Evolutionary conservation across 169 alveolate genomes (phyloP).

Genomic region (Cryptosporidium baileyi): DNA sequence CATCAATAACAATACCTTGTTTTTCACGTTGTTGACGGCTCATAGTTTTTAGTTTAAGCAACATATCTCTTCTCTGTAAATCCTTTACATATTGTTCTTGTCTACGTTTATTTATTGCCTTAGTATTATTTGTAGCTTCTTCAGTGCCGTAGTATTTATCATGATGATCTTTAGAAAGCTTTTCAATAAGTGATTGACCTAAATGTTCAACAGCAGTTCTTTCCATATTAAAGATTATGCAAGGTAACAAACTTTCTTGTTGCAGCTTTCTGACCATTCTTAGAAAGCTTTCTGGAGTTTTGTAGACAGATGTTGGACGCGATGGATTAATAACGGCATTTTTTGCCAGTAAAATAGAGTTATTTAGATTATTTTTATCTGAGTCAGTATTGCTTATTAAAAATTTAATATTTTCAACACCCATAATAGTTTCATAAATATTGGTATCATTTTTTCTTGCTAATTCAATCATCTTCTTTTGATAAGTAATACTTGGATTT

Average conservation of each 20-base stretch:
- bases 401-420: conserved; percentile 12
- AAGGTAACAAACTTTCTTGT: conserved; percentile 82
- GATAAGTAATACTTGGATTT: conserved; percentile 44
- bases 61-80: conserved; percentile 81
- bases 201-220: conserved; percentile 82
- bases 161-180: conserved; percentile 81
- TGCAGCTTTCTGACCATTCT: conserved; percentile 81
- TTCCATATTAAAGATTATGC: conserved; percentile 86
- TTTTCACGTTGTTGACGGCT: conserved; percentile 85
- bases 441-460: conserved; percentile 29
- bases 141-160: conserved; percentile 87
- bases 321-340: conserved; percentile 12
- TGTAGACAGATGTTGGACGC: conserved; percentile 36
- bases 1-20: conserved; percentile 81
- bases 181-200: conserved; percentile 75
- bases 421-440: conserved; percentile 25
- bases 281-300: conserved; percentile 73
- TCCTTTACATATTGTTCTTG: conserved; percentile 80
- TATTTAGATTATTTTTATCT: neutral
- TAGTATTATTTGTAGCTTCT: conserved; percentile 81
- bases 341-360: conserved; percentile 9
- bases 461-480: conserved; percentile 34
- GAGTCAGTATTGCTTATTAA: neutral
- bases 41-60: conserved; percentile 78
- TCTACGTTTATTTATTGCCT: conserved; percentile 80